A percentile compares a stretch with the other conserved stretches of the same genome.
These are phyloP conservation scores for Butyriboletus loyo DNA, from an alignment of 768 basidiomycete genomes.

Conservation along the genomic window DNA sequence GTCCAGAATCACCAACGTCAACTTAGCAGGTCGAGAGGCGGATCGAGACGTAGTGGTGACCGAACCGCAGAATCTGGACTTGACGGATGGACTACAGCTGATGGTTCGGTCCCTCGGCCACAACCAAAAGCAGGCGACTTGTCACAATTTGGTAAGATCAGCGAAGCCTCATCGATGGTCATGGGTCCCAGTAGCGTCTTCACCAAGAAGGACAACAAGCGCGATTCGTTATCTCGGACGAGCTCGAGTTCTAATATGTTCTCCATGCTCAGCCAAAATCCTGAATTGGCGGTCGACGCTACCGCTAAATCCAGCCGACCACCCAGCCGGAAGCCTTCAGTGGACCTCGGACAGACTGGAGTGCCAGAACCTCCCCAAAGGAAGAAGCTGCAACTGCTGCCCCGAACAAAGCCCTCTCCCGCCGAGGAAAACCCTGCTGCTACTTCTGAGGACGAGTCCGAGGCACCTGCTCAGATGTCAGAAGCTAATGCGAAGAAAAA, in stretches of 20 bases:
- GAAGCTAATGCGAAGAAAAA: slow-evolving; percentile 68
- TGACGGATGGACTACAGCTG: slow-evolving; percentile 87
- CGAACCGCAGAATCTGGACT: slow-evolving; percentile 61
- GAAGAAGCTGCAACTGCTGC: slow-evolving; percentile 69
- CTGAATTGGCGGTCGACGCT: slow-evolving; percentile 53
- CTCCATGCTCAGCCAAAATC: slow-evolving; percentile 70
- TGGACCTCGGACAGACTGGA: slow-evolving; percentile 46
- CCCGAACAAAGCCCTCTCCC: slow-evolving; percentile 67
- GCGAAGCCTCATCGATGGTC: slow-evolving; percentile 60
- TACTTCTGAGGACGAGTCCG: slow-evolving; percentile 49
- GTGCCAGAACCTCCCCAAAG: slow-evolving; percentile 54
- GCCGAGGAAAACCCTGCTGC: slow-evolving; percentile 45
- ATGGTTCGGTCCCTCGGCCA: slow-evolving; percentile 47
- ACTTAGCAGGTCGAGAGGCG: slow-evolving; percentile 82
- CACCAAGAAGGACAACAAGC: slow-evolving; percentile 66
- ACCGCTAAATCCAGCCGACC: slow-evolving; percentile 51
- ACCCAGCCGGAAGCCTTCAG: slow-evolving; percentile 48
- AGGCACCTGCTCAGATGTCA: slow-evolving; percentile 48
- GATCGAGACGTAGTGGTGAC: slow-evolving; percentile 83
- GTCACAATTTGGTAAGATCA: slow-evolving; percentile 86
- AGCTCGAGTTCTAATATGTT: slow-evolving; percentile 85
- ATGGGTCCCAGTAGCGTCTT: slow-evolving; percentile 89
- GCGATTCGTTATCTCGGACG: slow-evolving; percentile 76
- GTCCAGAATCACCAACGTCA: slow-evolving; percentile 65
- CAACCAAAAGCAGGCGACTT: slow-evolving; percentile 82